Conservation (phyloP, 169 alveolate genomes). For the Besnoitia besnoiti region DNA sequence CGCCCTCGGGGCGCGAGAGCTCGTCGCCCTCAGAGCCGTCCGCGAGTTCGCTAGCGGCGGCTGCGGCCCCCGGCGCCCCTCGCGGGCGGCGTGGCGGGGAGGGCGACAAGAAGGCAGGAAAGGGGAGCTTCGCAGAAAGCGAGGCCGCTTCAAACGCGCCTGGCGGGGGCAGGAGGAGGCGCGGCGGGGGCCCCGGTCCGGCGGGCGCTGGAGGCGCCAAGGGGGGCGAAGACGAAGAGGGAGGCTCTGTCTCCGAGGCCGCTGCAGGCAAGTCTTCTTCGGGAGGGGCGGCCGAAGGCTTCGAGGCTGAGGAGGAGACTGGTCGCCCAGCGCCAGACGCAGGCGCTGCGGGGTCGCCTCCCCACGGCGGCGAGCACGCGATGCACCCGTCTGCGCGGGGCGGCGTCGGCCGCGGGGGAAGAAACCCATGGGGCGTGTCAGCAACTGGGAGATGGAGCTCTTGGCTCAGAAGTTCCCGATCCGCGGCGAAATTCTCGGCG, state of each 20-base stretch:
- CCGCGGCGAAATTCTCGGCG: constrained; percentile 48
- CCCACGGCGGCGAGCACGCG: background rate
- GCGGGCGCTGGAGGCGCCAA: background rate
- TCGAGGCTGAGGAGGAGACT: background rate
- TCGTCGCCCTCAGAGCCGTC: background rate
- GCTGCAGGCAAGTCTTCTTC: background rate
- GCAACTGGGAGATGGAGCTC: constrained; percentile 52
- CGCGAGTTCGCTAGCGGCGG: no score
- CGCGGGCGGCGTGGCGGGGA: background rate
- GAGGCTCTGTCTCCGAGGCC: background rate
- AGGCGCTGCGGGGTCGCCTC: background rate
- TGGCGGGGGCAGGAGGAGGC: background rate
- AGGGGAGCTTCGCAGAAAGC: background rate
- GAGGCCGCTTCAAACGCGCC: background rate
- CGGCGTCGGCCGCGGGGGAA: background rate
- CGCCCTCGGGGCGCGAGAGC: background rate
- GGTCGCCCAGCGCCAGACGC: background rate
- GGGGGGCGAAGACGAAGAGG: background rate
- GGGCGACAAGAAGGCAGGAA: background rate
- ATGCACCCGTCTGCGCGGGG: background rate
- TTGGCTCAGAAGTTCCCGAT: constrained; percentile 43
- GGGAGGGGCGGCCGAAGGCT: background rate
- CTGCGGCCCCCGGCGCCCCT: background rate
- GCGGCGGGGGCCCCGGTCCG: background rate
- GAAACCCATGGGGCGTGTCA: constrained; percentile 64